These are phyloP conservation scores for Aethionema arabicum DNA, from an alignment of 345 rosid species.

Conservation along the genomic window DNA sequence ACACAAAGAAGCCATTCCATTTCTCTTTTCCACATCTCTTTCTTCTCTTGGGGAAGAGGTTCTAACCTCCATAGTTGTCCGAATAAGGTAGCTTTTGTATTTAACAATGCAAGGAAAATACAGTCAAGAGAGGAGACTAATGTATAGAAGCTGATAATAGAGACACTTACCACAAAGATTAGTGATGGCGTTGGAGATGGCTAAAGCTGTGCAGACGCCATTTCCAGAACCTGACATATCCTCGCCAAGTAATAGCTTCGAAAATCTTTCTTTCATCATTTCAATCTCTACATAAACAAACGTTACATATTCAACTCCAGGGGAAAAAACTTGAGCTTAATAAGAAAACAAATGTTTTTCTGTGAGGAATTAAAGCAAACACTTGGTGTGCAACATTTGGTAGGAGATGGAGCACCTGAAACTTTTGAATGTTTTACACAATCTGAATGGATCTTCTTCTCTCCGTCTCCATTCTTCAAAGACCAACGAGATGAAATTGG, in stretches of 20 bases:
- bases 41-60: conserved; percentile 78
- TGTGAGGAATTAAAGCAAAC: conserved; percentile 20
- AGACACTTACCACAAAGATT: conserved; percentile 82
- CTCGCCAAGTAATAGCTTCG: conserved; percentile 93
- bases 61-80: conserved; percentile 98
- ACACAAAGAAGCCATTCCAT: conserved; percentile 95
- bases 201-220: conserved; percentile 92
- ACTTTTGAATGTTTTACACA: conserved; percentile 38
- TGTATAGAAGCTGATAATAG: not conserved
- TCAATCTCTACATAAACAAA: conserved; percentile 59
- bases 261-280: conserved; percentile 97
- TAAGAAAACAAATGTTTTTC: not conserved
- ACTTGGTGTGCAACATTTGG: not conserved
- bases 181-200: conserved; percentile 92
- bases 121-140: not conserved
- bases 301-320: not conserved
- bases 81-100: conserved; percentile 70
- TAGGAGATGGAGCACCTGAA: conserved; percentile 47
- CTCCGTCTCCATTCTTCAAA: conserved; percentile 38
- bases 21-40: conserved; percentile 95
- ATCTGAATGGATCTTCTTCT: conserved; percentile 47
- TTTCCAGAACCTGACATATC: conserved; percentile 99
- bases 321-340: conserved; percentile 14
- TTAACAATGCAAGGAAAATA: conserved; percentile 4
- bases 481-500: conserved; percentile 52